phyloP scores from a whole-genome alignment of 2,329 filamentous ascomycete genomes.

The Pseudogymnoascus sp. region DNA sequence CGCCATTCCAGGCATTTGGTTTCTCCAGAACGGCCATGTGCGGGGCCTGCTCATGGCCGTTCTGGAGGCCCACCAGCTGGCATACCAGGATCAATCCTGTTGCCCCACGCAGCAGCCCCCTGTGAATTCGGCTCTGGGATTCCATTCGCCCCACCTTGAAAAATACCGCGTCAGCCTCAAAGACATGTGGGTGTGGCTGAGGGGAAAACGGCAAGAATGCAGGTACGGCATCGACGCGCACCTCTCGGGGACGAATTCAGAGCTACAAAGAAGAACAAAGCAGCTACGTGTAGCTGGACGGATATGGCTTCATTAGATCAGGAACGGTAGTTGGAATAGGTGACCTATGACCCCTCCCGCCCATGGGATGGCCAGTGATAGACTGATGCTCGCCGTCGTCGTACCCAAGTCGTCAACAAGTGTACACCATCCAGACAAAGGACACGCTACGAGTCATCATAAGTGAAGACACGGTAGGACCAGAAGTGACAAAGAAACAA shows the following conservation, averaged over 20 bases:
- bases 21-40: background rate
- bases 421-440: constrained; percentile 1
- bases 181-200: constrained; percentile 3
- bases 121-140: background rate
- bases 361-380: background rate
- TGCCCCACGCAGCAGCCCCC: background rate
- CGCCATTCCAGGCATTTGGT: background rate
- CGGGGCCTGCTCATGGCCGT: background rate
- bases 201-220: background rate
- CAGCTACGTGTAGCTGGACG: background rate
- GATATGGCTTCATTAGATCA: background rate
- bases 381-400: background rate
- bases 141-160: constrained; percentile 2
- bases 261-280: background rate
- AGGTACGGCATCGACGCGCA: background rate
- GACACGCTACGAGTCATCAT: background rate
- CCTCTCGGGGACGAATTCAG: background rate
- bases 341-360: background rate
- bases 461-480: background rate
- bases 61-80: background rate
- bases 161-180: constrained; percentile 2
- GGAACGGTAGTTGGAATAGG: background rate
- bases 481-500: constrained; percentile 3
- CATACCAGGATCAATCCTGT: background rate
- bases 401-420: constrained; percentile 5